Conservation (phyloP, 345 rosid species). For the Rhizophora apiculata region DNA sequence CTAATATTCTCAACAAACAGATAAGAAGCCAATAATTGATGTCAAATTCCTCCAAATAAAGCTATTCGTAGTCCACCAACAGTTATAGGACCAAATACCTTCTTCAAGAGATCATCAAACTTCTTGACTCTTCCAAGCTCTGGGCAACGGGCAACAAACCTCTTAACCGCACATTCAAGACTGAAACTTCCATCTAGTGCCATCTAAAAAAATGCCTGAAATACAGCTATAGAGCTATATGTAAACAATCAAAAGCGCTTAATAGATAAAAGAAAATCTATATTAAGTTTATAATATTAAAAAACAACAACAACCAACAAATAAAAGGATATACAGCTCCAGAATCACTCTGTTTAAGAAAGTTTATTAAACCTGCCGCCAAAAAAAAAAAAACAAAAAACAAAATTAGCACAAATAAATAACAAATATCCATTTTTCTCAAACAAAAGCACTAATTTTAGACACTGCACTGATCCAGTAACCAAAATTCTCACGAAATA, state of each 20-base stretch:
- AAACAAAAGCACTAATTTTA: no score
- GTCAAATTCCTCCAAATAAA: no score
- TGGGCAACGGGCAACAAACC: slow-evolving; percentile 68
- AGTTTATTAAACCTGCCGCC: background rate
- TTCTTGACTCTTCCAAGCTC: slow-evolving; percentile 34
- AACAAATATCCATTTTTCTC: no score
- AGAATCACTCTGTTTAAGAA: background rate
- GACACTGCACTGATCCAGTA: no score
- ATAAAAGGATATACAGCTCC: slow-evolving; percentile 2
- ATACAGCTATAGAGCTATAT: background rate
- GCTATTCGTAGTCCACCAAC: no score
- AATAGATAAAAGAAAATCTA: background rate
- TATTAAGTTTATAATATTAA: background rate
- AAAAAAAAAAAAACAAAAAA: background rate
- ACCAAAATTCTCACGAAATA: no score
- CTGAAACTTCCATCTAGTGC: slow-evolving; percentile 72
- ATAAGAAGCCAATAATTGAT: background rate
- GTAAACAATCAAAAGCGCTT: background rate
- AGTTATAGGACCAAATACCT: slow-evolving; percentile 28
- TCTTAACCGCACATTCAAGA: slow-evolving; percentile 43
- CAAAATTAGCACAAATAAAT: no score
- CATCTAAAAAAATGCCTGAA: slow-evolving; percentile 29
- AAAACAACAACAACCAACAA: no score
- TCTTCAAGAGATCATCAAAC: slow-evolving; percentile 33
- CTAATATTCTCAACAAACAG: background rate